Evolutionary conservation across 1,284 basidiomycete genomes (phyloP), one percentile per base, ranked within the genome.

Genomic region (Marasmius tenuissimus): DNA sequence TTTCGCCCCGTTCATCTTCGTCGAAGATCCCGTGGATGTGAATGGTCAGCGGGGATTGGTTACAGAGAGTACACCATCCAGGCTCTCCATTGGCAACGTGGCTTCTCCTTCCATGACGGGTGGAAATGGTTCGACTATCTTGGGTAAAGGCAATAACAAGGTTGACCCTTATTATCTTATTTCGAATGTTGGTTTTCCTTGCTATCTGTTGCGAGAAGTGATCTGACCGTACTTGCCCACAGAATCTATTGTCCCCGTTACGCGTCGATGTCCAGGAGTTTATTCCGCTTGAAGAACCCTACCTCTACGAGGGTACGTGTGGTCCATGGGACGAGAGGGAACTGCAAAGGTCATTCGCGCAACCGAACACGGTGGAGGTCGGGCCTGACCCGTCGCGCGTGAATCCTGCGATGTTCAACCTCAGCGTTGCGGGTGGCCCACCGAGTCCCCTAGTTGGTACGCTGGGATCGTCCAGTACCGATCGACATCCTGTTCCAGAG

Each of bases 161-260:
- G 83, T 97, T 45, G 96, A 98, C 72, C 92, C 94, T 1, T 98
- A 98, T 76, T 92, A 91, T 72, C 84, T 97, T 59, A 98, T 98
- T 66, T 86, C 86, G 16, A 85, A 87, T 71, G 92, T 91, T 71
- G 70, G 84, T 70, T n/a, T 40, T 60, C 37, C 58, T 58, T 22
- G 47, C 34, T 35, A 40, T 27, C 20, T 61, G 33, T 47, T 52
- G 22, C 53, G 37, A 53, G 37, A 47, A 50, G 18, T 34, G 42
- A 63, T 45, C 22, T 59, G 9, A 51, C 20, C 22, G 67, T 57
- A 52, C 50, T 59, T 52, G 34, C 61, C 58, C 61, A 16, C 70
- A 93, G 85, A 86, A 91, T 67, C 76, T 89, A 55, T 81, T 96
- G 14, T 83, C 81, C 57, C 86, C 89, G 47, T 82, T 98, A 54